Evolutionary conservation across 2,329 filamentous ascomycete genomes (phyloP), one percentile per base, ranked within the genome.

Genomic region (Knufia fluminis): DNA sequence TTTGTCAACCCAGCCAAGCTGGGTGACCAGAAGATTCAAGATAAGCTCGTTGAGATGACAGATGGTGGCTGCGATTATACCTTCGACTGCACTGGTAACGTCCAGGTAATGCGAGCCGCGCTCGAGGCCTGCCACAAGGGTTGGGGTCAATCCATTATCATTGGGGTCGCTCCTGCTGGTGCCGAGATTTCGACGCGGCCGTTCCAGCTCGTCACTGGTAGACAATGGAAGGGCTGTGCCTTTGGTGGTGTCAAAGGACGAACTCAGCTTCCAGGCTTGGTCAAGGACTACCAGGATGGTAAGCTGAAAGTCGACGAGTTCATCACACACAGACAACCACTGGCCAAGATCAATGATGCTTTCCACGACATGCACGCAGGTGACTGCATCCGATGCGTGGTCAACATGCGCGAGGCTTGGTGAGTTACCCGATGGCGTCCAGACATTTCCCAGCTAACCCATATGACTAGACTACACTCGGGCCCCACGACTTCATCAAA

Each of bases 201-300:
- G 66, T 98, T 98, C 83, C 92, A 97, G 76, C 82, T 98, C 55
- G 92, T 98, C 60, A 98, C 92, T 39, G 92, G 92, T 53, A 89
- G 92, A 66, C 86, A 94, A 53, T 98, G 92, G 92, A 94, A 86
- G 74, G 92, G 92, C 48, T 97, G 91, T 66, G 92, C 92, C 16
- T 98, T 98, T 64, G 92, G 92, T 60, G 92, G 92, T 61, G 90
- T 98, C 77, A 98, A 97, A 78, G 92, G 92, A 60, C 90, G 92
- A 64, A 83, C 86, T 28, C 92, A 98, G 73, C 80, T 98, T 57
- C 85, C 86, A 42, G 82, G 78, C 52, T 82, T 98, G 35, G 89
- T 98, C 20, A 73, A 81, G 59, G 91, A 97, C 70, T 98, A 98
- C 73, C 77, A 94, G 68, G 78, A 78, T 47, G 90, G 90, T 61